Percentiles rank a stretch among this genome's conserved stretches.
phyloP scores from a whole-genome alignment of 2,329 filamentous ascomycete genomes.

The Penicillium corylophilum region DNA sequence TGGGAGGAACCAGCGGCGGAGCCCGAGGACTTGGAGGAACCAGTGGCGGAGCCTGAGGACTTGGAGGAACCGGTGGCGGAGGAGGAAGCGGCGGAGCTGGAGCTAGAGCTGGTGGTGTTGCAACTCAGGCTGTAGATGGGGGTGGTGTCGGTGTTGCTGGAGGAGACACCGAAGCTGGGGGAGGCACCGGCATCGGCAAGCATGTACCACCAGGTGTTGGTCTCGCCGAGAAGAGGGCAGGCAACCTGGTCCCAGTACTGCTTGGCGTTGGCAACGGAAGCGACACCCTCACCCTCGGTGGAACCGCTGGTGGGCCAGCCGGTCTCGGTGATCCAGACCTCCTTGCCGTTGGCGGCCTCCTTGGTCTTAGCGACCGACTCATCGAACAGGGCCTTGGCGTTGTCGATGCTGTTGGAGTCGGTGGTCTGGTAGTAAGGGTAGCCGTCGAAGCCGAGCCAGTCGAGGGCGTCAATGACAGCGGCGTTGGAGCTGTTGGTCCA shows the following conservation, averaged over 20 bases:
- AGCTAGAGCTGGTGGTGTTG: constrained; percentile 20
- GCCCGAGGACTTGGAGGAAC: neutral
- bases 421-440: constrained; percentile 81
- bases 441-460: constrained; percentile 81
- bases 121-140: constrained; percentile 42
- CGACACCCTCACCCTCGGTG: constrained; percentile 60
- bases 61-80: constrained; percentile 1
- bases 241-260: constrained; percentile 78
- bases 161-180: constrained; percentile 43
- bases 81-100: constrained; percentile 22
- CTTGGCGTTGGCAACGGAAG: constrained; percentile 67
- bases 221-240: constrained; percentile 55
- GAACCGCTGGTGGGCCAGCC: constrained; percentile 78
- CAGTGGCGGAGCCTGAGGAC: constrained; percentile 16
- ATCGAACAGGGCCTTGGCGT: constrained; percentile 67
- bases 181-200: constrained; percentile 37
- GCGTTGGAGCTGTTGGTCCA: constrained; percentile 72
- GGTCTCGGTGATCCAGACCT: constrained; percentile 84
- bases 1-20: constrained; percentile 18
- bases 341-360: constrained; percentile 62
- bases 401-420: constrained; percentile 63
- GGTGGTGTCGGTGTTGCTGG: constrained; percentile 33
- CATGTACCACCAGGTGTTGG: constrained; percentile 48
- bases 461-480: constrained; percentile 65
- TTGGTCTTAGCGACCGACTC: constrained; percentile 62